A percentile compares a stretch with the other conserved stretches of the same genome.
Conservation (phyloP, 148 eudicot species). For the Silene conica region DNA sequence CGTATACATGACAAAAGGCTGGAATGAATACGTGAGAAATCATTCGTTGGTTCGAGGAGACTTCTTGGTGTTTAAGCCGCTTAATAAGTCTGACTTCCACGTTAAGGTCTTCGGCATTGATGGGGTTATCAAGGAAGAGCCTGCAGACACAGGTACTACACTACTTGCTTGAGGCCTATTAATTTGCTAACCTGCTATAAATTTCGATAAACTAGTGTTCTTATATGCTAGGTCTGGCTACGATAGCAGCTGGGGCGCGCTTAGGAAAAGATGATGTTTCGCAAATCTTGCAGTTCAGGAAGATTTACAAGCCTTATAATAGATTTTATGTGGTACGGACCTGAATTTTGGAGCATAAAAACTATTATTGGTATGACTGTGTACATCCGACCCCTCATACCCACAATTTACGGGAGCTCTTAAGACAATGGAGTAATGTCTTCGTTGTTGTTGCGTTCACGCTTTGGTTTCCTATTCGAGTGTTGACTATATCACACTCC, state of each 20-base stretch:
- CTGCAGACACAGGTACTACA: background rate
- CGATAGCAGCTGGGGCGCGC: background rate
- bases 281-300: background rate
- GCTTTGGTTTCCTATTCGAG: no score
- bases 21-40: background rate
- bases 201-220: no score
- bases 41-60: conserved; percentile 6
- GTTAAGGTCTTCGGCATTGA: background rate
- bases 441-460: no score
- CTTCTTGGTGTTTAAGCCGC: background rate
- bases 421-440: no score
- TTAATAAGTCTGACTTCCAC: background rate
- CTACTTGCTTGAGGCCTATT: background rate
- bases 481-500: no score
- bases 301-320: no score
- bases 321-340: no score
- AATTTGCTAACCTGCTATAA: no score
- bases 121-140: background rate
- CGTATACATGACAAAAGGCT: conserved; percentile 2
- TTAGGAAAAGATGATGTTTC: background rate
- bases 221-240: background rate
- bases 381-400: no score
- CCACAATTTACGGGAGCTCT: no score
- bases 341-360: no score
- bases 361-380: no score